Evolutionary conservation across 2,329 filamentous ascomycete genomes (phyloP).

Genomic region (Septoria linicola): DNA sequence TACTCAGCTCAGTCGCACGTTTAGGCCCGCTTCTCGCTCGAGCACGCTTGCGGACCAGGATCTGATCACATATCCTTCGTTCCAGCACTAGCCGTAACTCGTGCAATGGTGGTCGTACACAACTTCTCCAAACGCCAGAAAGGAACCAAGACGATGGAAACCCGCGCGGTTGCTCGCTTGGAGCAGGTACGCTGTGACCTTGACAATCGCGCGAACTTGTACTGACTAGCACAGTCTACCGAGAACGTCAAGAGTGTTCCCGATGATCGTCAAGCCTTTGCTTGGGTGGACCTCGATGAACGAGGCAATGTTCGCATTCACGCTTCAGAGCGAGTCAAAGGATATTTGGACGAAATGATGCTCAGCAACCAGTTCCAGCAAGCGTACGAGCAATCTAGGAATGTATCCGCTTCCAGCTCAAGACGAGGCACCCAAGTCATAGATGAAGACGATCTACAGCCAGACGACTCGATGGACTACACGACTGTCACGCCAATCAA

Average conservation of each 20-base stretch:
- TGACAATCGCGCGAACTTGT: too few species aligned
- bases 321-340: constrained; percentile 14
- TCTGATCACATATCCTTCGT: neutral
- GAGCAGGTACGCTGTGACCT: constrained; percentile 3
- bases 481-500: neutral
- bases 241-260: neutral
- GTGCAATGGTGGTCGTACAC: constrained; percentile 14
- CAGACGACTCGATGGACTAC: neutral
- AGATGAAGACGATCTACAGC: constrained; percentile 1
- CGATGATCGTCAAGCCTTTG: constrained; percentile 13
- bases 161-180: neutral
- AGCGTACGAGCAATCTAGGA: constrained; percentile 7
- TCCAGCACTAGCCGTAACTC: neutral
- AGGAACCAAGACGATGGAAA: neutral
- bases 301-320: constrained; percentile 16
- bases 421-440: neutral
- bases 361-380: constrained; percentile 9
- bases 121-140: neutral
- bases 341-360: constrained; percentile 12
- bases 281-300: constrained; percentile 19
- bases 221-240: neutral
- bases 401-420: neutral
- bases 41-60: neutral
- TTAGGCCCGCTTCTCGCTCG: neutral
- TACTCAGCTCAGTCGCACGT: too few species aligned